phyloP scores from a whole-genome alignment of 23 red algal genomes.

The Gracilaria vermiculophylla region DNA sequence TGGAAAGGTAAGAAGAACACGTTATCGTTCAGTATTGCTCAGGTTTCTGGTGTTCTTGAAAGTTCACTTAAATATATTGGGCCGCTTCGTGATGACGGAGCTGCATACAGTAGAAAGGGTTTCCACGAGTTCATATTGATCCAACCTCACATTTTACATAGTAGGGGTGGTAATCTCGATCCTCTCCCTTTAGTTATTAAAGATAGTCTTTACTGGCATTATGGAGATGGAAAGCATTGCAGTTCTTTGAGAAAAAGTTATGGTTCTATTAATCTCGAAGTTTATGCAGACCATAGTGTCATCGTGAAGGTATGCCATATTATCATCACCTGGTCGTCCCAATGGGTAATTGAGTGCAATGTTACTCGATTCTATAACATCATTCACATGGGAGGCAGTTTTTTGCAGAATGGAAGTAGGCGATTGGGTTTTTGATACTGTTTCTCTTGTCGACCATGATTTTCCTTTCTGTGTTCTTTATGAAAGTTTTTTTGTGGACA shows the following conservation, averaged over 20 bases:
- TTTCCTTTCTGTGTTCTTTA: neutral
- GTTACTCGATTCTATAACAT: neutral
- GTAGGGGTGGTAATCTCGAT: neutral
- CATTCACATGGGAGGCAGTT: too few species aligned
- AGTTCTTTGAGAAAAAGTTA: neutral
- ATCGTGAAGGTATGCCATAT: neutral
- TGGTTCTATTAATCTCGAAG: neutral
- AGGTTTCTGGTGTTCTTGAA: too few species aligned
- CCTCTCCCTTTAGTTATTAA: neutral
- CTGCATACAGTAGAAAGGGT: neutral
- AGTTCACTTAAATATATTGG: too few species aligned
- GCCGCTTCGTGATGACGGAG: neutral
- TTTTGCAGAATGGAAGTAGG: too few species aligned
- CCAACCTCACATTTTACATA: neutral
- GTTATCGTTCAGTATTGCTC: too few species aligned
- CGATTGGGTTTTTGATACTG: too few species aligned
- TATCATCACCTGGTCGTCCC: neutral
- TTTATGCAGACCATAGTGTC: neutral
- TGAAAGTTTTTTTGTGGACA: too few species aligned
- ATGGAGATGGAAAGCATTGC: neutral
- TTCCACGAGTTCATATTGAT: neutral
- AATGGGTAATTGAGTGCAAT: slow-evolving; percentile 29
- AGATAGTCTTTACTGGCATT: slow-evolving; percentile 28
- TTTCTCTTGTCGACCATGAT: too few species aligned
- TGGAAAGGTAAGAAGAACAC: too few species aligned